phyloP scores from a whole-genome alignment of 768 basidiomycete species.

The Macrolepiota albuminosa region DNA sequence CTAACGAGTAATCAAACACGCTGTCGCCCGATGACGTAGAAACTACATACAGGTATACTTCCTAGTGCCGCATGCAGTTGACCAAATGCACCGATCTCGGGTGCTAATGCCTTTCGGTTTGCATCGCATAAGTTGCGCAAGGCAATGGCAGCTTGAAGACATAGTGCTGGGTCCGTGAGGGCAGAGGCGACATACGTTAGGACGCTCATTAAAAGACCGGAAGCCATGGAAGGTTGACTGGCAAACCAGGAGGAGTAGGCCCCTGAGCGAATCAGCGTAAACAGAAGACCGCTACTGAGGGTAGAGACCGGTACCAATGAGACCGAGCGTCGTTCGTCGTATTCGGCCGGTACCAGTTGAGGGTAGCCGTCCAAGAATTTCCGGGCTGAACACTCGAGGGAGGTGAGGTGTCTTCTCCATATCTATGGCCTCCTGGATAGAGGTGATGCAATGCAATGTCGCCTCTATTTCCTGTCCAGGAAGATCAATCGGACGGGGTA shows the following conservation, averaged over 20 bases:
- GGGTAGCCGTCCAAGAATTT: conserved; percentile 67
- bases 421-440: conserved; percentile 81
- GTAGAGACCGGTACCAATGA: conserved; percentile 57
- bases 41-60: background rate
- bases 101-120: conserved; percentile 78
- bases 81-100: conserved; percentile 81
- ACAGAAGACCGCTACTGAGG: background rate
- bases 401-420: conserved; percentile 50
- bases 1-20: conserved; percentile 25
- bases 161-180: conserved; percentile 59
- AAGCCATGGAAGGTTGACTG: conserved; percentile 29
- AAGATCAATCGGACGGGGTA: background rate
- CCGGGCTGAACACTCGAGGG: conserved; percentile 62
- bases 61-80: conserved; percentile 75
- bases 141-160: conserved; percentile 72
- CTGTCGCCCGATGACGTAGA: background rate
- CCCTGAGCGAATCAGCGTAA: conserved; percentile 32
- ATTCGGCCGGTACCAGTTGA: conserved; percentile 59
- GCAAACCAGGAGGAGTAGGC: conserved; percentile 81
- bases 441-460: conserved; percentile 79
- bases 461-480: conserved; percentile 73
- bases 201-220: conserved; percentile 56
- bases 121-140: conserved; percentile 87
- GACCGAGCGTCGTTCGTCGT: conserved; percentile 64
- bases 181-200: conserved; percentile 69